A percentile compares a stretch with the other conserved stretches of the same genome.
Conservation (phyloP, 179 eudicot species). For the Sideroxylon spinosum region DNA sequence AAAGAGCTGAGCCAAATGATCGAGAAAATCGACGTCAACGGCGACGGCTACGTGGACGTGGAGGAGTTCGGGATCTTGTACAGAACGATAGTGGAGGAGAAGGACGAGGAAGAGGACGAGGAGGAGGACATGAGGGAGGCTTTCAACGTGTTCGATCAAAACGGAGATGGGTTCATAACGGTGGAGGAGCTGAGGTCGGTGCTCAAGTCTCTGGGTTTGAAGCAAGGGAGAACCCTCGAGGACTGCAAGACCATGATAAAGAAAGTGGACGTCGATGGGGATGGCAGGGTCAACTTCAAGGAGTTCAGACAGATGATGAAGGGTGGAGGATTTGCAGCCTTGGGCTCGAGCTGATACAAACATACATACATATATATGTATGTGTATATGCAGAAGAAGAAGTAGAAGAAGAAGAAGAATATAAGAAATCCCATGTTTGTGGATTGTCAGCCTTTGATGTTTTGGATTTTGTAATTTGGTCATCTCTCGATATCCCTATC, state of each 20-base stretch:
- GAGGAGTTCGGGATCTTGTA: conserved; percentile 72
- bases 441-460: no score
- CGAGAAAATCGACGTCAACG: conserved; percentile 61
- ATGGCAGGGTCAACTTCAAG: conserved; percentile 66
- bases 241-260: conserved; percentile 79
- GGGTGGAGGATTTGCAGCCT: conserved; percentile 78
- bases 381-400: not conserved
- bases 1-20: conserved; percentile 61
- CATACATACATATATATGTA: not conserved
- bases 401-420: not conserved
- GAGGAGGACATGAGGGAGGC: conserved; percentile 90
- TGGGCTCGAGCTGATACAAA: conserved; percentile 22
- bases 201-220: conserved; percentile 65
- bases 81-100: conserved; percentile 56
- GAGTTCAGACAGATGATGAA: conserved; percentile 92
- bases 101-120: conserved; percentile 76
- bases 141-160: conserved; percentile 80
- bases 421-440: no score
- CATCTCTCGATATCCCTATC: no score
- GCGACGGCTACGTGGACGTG: conserved; percentile 67
- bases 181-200: conserved; percentile 82
- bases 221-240: conserved; percentile 69
- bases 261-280: conserved; percentile 81
- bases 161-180: conserved; percentile 82
- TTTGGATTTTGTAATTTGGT: no score